Evolutionary conservation across 257 asterid genomes (phyloP).

Genomic region (Nicotiana undulata): DNA sequence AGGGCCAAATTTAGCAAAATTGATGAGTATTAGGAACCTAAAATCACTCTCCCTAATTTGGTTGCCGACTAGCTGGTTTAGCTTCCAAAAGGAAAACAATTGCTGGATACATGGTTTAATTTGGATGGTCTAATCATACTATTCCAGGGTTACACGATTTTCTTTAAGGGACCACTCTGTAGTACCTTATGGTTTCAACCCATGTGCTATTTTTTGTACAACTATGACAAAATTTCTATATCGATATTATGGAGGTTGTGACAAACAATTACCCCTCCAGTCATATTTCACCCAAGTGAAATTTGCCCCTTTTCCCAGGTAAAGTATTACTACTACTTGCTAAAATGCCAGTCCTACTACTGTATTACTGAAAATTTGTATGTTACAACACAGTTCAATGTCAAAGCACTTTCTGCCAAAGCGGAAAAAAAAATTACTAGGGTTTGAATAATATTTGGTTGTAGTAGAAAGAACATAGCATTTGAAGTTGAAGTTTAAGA

Average conservation of each 20-base stretch:
- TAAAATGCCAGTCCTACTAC: neutral
- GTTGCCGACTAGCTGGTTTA: slow-evolving; percentile 15
- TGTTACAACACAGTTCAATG: neutral
- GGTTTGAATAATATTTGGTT: neutral
- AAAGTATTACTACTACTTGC: neutral
- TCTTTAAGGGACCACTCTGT: slow-evolving; percentile 19
- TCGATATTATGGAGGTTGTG: slow-evolving; percentile 9
- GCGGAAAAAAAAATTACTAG: neutral
- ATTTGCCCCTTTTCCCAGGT: neutral
- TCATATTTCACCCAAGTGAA: slow-evolving; percentile 1
- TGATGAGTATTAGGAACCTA: slow-evolving; percentile 7
- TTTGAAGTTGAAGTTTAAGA: no score
- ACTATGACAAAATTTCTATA: slow-evolving; percentile 17
- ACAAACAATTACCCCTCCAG: slow-evolving; percentile 8
- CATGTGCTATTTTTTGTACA: slow-evolving; percentile 26
- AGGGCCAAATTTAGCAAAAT: slow-evolving; percentile 14
- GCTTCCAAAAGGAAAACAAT: slow-evolving; percentile 7
- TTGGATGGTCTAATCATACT: slow-evolving; percentile 14
- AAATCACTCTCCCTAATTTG: slow-evolving; percentile 16
- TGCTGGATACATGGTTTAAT: neutral
- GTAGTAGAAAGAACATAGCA: no score
- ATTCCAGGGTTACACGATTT: slow-evolving; percentile 12
- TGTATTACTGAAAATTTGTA: neutral
- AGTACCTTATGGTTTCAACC: slow-evolving; percentile 23
- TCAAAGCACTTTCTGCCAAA: neutral